Evolutionary conservation across 345 rosid genomes (phyloP).

Genomic region (Limnanthes douglasii): DNA sequence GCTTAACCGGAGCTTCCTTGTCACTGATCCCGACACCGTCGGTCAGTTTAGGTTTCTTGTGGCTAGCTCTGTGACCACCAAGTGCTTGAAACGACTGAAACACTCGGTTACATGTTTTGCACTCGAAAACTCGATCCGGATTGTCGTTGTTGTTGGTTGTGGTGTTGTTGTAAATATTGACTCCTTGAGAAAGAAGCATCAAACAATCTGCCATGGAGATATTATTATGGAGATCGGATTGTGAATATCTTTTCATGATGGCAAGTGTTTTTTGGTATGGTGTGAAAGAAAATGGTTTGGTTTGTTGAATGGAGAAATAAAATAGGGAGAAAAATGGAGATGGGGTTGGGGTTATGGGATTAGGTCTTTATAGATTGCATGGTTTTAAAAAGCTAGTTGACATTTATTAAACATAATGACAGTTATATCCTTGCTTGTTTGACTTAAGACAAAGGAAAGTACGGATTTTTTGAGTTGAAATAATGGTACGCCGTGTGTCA

Average conservation of each 20-base stretch:
- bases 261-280: not conserved
- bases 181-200: slow-evolving; percentile 29
- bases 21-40: slow-evolving; percentile 4
- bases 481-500: no score
- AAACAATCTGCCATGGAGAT: slow-evolving; percentile 39
- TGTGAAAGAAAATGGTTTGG: not conserved
- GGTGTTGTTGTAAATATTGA: slow-evolving; percentile 7
- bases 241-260: slow-evolving; percentile 28
- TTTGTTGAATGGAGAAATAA: not conserved
- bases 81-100: slow-evolving; percentile 52
- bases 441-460: no score
- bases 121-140: slow-evolving; percentile 27
- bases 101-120: slow-evolving; percentile 51
- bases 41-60: slow-evolving; percentile 36
- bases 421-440: slow-evolving; percentile 9
- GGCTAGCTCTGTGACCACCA: slow-evolving; percentile 64
- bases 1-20: slow-evolving; percentile 23
- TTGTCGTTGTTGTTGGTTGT: not conserved
- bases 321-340: not conserved
- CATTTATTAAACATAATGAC: slow-evolving; percentile 18
- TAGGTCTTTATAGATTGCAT: slow-evolving; percentile 15
- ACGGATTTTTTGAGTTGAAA: no score
- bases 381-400: slow-evolving; percentile 20
- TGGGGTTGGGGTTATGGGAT: not conserved
- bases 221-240: slow-evolving; percentile 3